Base-by-base conservation (phyloP, 495 filamentous ascomycete species). In the Penicillium angulare region DNA sequence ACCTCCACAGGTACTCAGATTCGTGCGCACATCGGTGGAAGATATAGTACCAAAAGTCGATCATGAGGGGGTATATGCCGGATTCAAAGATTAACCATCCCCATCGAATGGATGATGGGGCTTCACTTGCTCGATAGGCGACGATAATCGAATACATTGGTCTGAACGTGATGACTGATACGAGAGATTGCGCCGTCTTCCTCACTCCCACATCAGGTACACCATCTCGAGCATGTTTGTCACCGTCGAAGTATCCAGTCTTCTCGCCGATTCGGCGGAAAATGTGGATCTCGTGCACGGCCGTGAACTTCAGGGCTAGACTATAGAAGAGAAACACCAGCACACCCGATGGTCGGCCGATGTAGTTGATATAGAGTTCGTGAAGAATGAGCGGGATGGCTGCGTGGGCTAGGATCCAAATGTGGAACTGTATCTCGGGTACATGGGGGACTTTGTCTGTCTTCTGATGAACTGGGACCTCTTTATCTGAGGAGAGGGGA, bases 61-160 rank as follows among this genome's bases (percentile, higher is more conserved):
- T 59, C 20, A 67, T 54, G 35, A 69, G 48, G 9, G 53, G 56
- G 29, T 71, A 71, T 2, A 71, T 49, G 32, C 68, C 62, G 7
- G 59, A 60, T 26, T 71, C 55, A 6, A 71, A 38, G 8, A 60
- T 50, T 17, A 71, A 59, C 57, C 59, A 66, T 10, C 27, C 43
- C 62, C 62, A 71, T 41, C 88, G 82, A 63, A 73, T 89, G 3
- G 39, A 47, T 7, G 44, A 10, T 2, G 60, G 60, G 0, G 47
- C 47, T 29, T 53, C 34, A 23, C 32, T 39, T 9, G 39, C 38
- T n/a, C 42, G 35, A 15, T 63, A 63, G 9, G 60, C 33, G 12
- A 63, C 33, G 21, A 41, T 57, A n/a, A 53, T 40, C 17, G 60
- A 50, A 21, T 54, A 43, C 43, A 56, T 34, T 0, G 54, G 60